Percentiles rank a stretch among this genome's conserved stretches.
phyloP scores from a whole-genome alignment of 1,139 yeast species.

The Geotrichum cucujoidarum region DNA sequence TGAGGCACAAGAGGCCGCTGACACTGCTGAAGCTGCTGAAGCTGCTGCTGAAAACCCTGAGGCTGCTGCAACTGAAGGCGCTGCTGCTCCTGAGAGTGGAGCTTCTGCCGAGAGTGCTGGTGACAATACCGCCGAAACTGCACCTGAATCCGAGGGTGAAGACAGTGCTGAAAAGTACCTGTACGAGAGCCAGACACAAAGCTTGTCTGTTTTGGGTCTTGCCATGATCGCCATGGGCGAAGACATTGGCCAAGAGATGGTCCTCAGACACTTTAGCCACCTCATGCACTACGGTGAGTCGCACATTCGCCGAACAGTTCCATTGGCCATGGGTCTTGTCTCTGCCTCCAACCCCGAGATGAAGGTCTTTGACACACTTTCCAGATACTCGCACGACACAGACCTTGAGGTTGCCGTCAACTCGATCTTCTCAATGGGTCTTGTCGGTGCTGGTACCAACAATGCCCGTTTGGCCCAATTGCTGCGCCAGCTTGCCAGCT shows the following conservation, averaged over 20 bases:
- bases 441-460: slow-evolving; percentile 97
- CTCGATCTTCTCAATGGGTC: slow-evolving; percentile 94
- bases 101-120: too few species aligned
- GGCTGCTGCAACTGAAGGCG: too few species aligned
- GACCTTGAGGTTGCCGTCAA: slow-evolving; percentile 93
- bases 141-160: slow-evolving; percentile 24
- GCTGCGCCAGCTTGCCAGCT: slow-evolving; percentile 88
- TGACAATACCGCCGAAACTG: slow-evolving; percentile 23
- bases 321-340: slow-evolving; percentile 93
- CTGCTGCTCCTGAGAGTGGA: background rate
- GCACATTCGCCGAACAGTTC: slow-evolving; percentile 88
- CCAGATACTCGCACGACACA: slow-evolving; percentile 93
- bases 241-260: slow-evolving; percentile 96
- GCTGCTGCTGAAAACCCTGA: slow-evolving; percentile 31
- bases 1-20: slow-evolving; percentile 30
- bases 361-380: slow-evolving; percentile 93
- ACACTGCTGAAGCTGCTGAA: slow-evolving; percentile 25
- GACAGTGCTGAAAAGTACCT: slow-evolving; percentile 42
- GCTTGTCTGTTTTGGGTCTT: slow-evolving; percentile 89
- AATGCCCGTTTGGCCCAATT: slow-evolving; percentile 96
- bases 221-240: slow-evolving; percentile 97
- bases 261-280: slow-evolving; percentile 93
- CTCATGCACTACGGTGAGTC: slow-evolving; percentile 97
- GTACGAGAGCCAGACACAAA: slow-evolving; percentile 59
- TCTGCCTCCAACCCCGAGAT: slow-evolving; percentile 94